These are phyloP conservation scores for Fraxinus paxiana DNA, from an alignment of 305 asterid genomes.

Conservation along the genomic window DNA sequence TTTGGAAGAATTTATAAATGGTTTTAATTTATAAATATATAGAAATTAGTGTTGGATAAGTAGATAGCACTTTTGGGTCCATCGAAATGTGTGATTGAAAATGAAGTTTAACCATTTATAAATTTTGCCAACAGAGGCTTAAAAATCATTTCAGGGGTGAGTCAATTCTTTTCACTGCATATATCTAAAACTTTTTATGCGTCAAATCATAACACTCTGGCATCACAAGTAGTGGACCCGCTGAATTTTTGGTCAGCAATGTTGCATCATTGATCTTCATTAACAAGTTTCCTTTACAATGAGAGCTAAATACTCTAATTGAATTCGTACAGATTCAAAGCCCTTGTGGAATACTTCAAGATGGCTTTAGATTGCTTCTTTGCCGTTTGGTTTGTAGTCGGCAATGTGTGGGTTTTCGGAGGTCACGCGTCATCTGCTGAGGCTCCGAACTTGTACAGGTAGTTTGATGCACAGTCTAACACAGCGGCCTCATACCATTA, in stretches of 20 bases:
- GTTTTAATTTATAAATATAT: too few relatives aligned
- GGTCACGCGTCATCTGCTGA: slow-evolving; percentile 80
- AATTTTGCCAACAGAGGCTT: not conserved
- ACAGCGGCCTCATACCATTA: not conserved
- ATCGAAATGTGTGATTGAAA: not conserved
- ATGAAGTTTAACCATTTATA: not conserved
- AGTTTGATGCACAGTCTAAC: slow-evolving; percentile 8
- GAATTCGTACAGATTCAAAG: slow-evolving; percentile 57
- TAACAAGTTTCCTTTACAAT: not conserved
- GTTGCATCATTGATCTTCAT: not conserved
- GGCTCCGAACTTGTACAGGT: slow-evolving; percentile 94
- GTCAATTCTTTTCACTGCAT: not conserved
- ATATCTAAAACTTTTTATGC: not conserved
- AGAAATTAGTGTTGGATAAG: not conserved
- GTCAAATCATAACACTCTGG: not conserved
- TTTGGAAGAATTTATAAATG: not conserved
- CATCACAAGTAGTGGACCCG: not conserved
- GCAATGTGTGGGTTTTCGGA: slow-evolving; percentile 91
- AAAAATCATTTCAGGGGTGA: not conserved
- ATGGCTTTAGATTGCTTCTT: slow-evolving; percentile 97
- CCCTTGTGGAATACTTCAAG: slow-evolving; percentile 66
- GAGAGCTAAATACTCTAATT: slow-evolving; percentile 17
- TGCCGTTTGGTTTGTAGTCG: slow-evolving; percentile 96
- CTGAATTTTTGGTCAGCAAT: not conserved
- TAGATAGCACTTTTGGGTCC: not conserved